Percentiles rank a stretch among this genome's conserved stretches.
phyloP scores from a whole-genome alignment of 2,329 filamentous ascomycete genomes.

The Sclerotinia glacialis region DNA sequence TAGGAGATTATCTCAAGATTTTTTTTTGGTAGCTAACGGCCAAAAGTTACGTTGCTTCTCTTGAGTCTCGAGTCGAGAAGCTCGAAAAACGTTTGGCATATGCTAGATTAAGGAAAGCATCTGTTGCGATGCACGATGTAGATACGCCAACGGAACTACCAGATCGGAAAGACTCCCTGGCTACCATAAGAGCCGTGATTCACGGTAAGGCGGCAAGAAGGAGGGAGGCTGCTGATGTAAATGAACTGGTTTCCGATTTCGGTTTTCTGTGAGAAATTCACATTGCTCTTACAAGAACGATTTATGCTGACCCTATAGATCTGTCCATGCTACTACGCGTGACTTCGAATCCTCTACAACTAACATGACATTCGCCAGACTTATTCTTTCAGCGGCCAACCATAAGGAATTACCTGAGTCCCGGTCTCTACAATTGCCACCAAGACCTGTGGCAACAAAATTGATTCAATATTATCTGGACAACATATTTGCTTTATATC shows the following conservation, averaged over 20 bases:
- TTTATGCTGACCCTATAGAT: conserved; percentile 49
- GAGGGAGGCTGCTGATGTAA: conserved; percentile 80
- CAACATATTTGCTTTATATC: conserved; percentile 76
- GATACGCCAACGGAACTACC: conserved; percentile 47
- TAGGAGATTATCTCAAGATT: conserved; percentile 27
- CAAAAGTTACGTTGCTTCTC: conserved; percentile 79
- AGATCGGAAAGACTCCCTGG: conserved; percentile 63
- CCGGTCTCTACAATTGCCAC: conserved; percentile 62
- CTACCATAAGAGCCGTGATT: conserved; percentile 59
- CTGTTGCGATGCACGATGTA: conserved; percentile 62
- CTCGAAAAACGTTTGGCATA: conserved; percentile 75
- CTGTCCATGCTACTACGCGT: conserved; percentile 89
- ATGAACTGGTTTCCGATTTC: conserved; percentile 90
- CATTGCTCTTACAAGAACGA: neutral
- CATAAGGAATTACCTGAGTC: conserved; percentile 68
- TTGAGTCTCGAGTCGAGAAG: conserved; percentile 88
- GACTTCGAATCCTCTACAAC: conserved; percentile 88
- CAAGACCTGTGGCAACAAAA: conserved; percentile 63
- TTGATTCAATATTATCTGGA: conserved; percentile 81
- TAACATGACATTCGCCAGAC: conserved; percentile 87
- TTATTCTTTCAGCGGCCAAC: conserved; percentile 79
- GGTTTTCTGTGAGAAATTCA: conserved; percentile 68
- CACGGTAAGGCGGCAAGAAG: conserved; percentile 62
- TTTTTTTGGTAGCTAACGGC: conserved; percentile 26
- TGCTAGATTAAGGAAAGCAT: conserved; percentile 68